Base-by-base conservation (phyloP, 352 stramenopile species). In the Blastocystis sp. region DNA sequence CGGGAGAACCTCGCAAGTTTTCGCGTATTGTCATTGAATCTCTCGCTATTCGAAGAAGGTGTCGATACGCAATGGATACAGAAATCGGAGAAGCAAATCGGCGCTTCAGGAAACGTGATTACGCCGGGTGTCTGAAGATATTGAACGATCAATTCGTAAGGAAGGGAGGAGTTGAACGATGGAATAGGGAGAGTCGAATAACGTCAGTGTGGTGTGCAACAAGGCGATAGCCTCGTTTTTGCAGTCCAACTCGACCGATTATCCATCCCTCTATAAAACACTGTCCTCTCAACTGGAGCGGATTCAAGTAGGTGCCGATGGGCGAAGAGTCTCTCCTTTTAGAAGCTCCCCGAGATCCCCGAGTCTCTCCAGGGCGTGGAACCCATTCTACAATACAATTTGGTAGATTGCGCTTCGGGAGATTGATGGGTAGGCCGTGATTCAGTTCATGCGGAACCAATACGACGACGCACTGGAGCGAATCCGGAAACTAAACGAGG, bases 221-320 rank as follows among this genome's bases (percentile, higher is more conserved):
- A 32, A 81, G 36, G 32, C 21, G 21, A 64, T 81, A n/a, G 69
- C 44, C 21, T 40, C 69, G 18, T 81, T 81, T 81, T 42, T 81
- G 16, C 0, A 42, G 24, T 48, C 53, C 11, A 27, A 81, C 14
- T 63, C 27, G 16, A 54, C 46, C 7, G 46, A 81, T 9, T 48
- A 63, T 61, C 44, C 40, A n/a, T 24, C 29, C 1, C 48, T 81
- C 4, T 81, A 65, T 64, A 16, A 11, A 63, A 7, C 24, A 21
- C 53, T 81, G 27, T 27, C 53, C 14, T 42, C 16, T 63, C 40
- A 64, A 44, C 42, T 29, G 4, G 34, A 61, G 27, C 16, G 36
- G 18, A 44, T 81, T n/a, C n/a, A n/a, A n/a, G n/a, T n/a, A n/a
- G n/a, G n/a, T n/a, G n/a, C n/a, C n/a, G n/a, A n/a, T n/a, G n/a